Evolutionary conservation across 2,329 filamentous ascomycete species (phyloP).

Genomic region (Penicillium sp.): DNA sequence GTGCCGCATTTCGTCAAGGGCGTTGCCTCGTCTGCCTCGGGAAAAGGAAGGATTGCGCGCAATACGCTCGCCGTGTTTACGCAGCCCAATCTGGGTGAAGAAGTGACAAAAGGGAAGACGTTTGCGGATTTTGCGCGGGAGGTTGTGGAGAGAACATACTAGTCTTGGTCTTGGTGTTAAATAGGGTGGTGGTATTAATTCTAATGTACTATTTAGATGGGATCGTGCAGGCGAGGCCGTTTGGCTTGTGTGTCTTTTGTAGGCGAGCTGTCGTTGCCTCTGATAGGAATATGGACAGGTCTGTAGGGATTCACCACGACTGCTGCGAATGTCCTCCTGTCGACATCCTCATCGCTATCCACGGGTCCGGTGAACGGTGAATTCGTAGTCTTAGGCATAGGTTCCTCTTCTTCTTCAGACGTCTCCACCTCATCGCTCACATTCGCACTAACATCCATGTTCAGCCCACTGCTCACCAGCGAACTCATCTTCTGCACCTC

Average conservation of each 20-base stretch:
- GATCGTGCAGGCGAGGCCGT: no score
- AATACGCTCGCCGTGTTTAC: constrained; percentile 97
- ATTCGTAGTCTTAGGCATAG: background rate
- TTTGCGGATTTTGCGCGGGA: constrained; percentile 74
- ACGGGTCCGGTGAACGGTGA: background rate
- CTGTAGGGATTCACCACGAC: background rate
- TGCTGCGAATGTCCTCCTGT: background rate
- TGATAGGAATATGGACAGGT: background rate
- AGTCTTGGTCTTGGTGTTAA: background rate
- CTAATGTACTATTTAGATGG: no score
- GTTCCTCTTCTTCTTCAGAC: constrained; percentile 9
- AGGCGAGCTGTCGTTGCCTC: background rate
- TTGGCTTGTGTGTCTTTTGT: constrained; percentile 1
- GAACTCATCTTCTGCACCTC: constrained; percentile 35
- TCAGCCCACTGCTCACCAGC: constrained; percentile 36
- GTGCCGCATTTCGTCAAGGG: constrained; percentile 95
- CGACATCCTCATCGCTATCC: background rate
- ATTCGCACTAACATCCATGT: constrained; percentile 22
- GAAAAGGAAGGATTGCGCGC: constrained; percentile 57
- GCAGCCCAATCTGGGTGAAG: constrained; percentile 80
- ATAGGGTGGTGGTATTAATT: background rate
- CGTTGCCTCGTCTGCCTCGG: constrained; percentile 50
- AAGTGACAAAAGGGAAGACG: constrained; percentile 67
- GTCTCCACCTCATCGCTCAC: constrained; percentile 15
- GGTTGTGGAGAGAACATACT: constrained; percentile 71